Conservation (phyloP, 2,329 filamentous ascomycete genomes). For the Bipolaris sorokiniana region DNA sequence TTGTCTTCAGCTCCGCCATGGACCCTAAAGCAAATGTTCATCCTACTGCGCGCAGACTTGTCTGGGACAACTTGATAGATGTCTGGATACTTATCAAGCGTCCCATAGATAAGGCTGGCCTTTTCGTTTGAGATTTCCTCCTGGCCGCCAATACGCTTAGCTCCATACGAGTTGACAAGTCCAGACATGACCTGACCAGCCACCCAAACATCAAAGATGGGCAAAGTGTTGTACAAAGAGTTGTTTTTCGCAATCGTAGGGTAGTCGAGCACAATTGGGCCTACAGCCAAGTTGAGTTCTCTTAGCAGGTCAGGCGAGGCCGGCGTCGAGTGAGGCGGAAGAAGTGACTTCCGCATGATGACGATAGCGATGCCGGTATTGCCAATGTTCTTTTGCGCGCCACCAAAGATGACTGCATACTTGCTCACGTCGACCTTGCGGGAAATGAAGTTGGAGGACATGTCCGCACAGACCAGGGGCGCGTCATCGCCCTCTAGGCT, state of each 20-base stretch:
- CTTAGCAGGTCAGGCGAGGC: conserved; percentile 73
- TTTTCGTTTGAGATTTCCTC: conserved; percentile 76
- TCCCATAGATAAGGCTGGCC: conserved; percentile 75
- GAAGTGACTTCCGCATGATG: conserved; percentile 79
- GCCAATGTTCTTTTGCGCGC: conserved; percentile 94
- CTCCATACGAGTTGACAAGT: conserved; percentile 68
- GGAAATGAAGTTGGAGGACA: conserved; percentile 93
- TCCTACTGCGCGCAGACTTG: conserved; percentile 77
- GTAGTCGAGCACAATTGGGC: conserved; percentile 81
- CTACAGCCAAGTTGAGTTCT: conserved; percentile 75
- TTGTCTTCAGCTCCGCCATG: conserved; percentile 67
- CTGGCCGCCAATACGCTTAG: conserved; percentile 76
- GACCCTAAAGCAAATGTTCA: conserved; percentile 95
- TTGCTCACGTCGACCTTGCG: conserved; percentile 77
- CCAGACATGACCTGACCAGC: conserved; percentile 86
- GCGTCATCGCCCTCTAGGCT: conserved; percentile 69
- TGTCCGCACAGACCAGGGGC: conserved; percentile 82
- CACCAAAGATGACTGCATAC: conserved; percentile 84
- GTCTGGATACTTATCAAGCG: conserved; percentile 73
- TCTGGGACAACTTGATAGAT: conserved; percentile 81
- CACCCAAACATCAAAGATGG: conserved; percentile 92
- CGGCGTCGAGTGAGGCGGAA: conserved; percentile 65
- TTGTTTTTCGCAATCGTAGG: conserved; percentile 89
- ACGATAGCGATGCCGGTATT: conserved; percentile 84
- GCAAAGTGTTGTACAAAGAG: conserved; percentile 93